Evolutionary conservation across 2,329 filamentous ascomycete genomes (phyloP).

Genomic region (Stagonosporopsis cucurbitacearum): DNA sequence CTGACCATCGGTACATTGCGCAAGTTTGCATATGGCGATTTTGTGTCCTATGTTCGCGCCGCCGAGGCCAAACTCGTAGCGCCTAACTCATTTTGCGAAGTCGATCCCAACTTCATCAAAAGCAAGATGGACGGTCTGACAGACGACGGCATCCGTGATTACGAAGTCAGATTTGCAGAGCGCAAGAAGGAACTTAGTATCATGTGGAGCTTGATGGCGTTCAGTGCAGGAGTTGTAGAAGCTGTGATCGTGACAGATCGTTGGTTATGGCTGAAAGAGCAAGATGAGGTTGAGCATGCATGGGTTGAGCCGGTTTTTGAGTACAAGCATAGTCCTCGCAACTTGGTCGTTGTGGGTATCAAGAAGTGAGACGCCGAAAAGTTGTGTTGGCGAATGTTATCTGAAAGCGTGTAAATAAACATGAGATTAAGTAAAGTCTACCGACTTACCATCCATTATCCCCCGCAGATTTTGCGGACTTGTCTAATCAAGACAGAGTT

Average conservation of each 20-base stretch:
- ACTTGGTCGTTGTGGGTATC: conserved; percentile 90
- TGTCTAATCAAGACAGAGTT: no score
- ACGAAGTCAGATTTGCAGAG: conserved; percentile 68
- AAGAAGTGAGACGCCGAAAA: conserved; percentile 61
- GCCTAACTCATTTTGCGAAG: conserved; percentile 44
- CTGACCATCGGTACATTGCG: conserved; percentile 86
- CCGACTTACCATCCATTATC: no score
- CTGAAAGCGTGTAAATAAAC: no score
- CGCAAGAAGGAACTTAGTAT: conserved; percentile 83
- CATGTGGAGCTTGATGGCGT: conserved; percentile 95
- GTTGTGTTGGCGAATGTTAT: no score
- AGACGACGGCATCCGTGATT: conserved; percentile 75
- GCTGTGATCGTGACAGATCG: conserved; percentile 88
- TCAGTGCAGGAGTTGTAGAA: conserved; percentile 87
- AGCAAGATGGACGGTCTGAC: conserved; percentile 72
- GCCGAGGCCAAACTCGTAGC: conserved; percentile 73
- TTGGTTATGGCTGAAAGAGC: conserved; percentile 85
- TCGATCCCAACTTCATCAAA: conserved; percentile 59
- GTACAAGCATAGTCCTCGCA: conserved; percentile 82
- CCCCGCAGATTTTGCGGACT: no score
- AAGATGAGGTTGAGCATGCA: conserved; percentile 70
- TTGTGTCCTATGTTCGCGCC: conserved; percentile 78
- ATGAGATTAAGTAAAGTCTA: no score
- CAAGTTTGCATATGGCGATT: conserved; percentile 78
- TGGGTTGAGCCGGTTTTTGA: conserved; percentile 97